Conservation (phyloP, 2,329 filamentous ascomycete species). For the Trichoderma sp. region DNA sequence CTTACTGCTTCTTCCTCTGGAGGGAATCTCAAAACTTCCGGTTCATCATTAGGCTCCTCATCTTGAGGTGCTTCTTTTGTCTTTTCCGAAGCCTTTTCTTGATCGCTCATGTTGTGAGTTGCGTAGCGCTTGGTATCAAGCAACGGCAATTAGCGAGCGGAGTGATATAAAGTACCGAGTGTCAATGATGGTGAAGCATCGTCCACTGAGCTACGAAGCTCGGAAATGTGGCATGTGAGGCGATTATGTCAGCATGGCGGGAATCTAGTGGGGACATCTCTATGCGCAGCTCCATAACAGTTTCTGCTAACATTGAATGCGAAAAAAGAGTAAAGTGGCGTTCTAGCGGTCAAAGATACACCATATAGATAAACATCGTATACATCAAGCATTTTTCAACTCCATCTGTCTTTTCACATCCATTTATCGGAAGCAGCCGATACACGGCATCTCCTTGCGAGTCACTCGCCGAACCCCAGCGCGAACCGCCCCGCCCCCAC, state of each 20-base stretch:
- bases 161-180: background rate
- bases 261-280: background rate
- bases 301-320: background rate
- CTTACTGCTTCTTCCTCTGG: conserved; percentile 60
- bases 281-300: background rate
- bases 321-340: background rate
- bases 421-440: background rate
- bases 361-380: background rate
- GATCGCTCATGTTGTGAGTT: background rate
- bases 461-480: background rate
- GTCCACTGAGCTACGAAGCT: background rate
- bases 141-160: background rate
- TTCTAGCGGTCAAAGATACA: background rate
- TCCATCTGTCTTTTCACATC: background rate
- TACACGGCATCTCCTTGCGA: background rate
- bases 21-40: conserved; percentile 45
- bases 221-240: conserved; percentile 1
- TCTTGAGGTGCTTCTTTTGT: background rate
- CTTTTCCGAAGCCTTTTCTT: background rate
- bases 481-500: conserved; percentile 15
- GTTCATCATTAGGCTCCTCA: conserved; percentile 26
- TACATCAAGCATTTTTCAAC: background rate
- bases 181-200: background rate
- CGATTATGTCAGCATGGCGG: conserved; percentile 11
- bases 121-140: background rate